Evolutionary conservation across 2,329 filamentous ascomycete genomes (phyloP).

Genomic region (Aspergillus niger): DNA sequence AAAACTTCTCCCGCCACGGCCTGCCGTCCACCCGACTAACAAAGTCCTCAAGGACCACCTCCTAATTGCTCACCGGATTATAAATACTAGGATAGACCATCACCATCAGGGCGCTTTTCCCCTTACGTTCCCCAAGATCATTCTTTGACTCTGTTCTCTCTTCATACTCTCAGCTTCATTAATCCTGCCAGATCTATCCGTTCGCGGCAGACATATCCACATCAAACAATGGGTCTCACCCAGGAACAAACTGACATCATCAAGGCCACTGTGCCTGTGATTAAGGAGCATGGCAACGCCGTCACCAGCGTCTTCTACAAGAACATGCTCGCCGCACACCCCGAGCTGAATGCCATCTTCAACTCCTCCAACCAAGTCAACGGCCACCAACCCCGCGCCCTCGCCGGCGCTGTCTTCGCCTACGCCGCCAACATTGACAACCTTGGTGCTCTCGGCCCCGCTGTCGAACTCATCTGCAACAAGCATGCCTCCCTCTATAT

Average conservation of each 20-base stretch:
- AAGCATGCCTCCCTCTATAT: slow-evolving; percentile 74
- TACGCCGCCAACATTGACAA: slow-evolving; percentile 74
- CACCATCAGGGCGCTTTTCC: not conserved
- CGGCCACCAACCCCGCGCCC: slow-evolving; percentile 68
- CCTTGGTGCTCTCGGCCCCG: slow-evolving; percentile 59
- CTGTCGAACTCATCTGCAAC: slow-evolving; percentile 70
- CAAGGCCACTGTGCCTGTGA: slow-evolving; percentile 69
- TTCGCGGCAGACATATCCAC: not conserved
- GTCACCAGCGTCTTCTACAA: slow-evolving; percentile 74
- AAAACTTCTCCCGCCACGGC: slow-evolving; percentile 9
- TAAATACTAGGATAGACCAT: slow-evolving; percentile 1
- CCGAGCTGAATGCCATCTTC: slow-evolving; percentile 69
- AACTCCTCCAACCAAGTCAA: slow-evolving; percentile 70
- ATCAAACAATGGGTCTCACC: slow-evolving; percentile 51
- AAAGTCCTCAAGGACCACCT: not conserved
- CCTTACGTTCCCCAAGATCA: not conserved
- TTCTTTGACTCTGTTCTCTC: too few relatives aligned
- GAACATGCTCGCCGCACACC: slow-evolving; percentile 66
- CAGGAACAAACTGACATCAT: slow-evolving; percentile 65
- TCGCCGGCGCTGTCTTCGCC: slow-evolving; percentile 68
- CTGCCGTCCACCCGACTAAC: not conserved
- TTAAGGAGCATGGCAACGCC: slow-evolving; percentile 66
- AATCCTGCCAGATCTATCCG: not conserved
- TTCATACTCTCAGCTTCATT: not conserved
- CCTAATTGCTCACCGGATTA: not conserved